These are phyloP conservation scores for Podosphaera xanthii DNA, from an alignment of 2,329 filamentous ascomycete species.

Conservation along the genomic window DNA sequence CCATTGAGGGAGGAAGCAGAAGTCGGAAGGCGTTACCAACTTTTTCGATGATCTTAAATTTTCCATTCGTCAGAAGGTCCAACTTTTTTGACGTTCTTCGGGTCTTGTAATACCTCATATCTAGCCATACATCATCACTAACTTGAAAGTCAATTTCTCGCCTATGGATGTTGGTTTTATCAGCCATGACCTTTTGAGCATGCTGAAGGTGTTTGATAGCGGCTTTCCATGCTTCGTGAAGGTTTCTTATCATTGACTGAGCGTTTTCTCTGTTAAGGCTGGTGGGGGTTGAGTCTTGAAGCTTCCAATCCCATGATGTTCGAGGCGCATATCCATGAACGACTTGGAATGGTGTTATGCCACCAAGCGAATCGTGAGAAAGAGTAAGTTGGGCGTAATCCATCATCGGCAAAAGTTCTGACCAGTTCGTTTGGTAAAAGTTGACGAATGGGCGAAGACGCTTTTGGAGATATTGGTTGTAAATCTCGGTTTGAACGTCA, in stretches of 20 bases:
- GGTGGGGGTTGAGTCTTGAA: not conserved
- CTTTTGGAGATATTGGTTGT: no score
- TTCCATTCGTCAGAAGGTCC: not conserved
- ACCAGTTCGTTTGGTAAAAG: not conserved
- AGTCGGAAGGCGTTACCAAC: not conserved
- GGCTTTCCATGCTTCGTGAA: not conserved
- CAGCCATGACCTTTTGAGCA: not conserved
- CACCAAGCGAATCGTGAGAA: not conserved
- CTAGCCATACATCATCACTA: not conserved
- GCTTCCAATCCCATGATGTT: not conserved
- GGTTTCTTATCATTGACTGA: not conserved
- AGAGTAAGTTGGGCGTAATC: not conserved
- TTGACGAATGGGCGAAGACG: not conserved
- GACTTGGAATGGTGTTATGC: not conserved
- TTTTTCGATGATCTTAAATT: not conserved
- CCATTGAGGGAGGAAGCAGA: not conserved
- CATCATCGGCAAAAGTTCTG: not conserved
- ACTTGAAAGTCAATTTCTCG: not conserved
- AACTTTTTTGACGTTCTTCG: not conserved
- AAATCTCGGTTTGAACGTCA: no score
- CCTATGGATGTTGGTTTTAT: not conserved
- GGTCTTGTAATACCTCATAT: not conserved
- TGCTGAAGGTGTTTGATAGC: not conserved
- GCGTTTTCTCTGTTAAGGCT: not conserved
- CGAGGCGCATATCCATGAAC: not conserved